Base-by-base conservation (phyloP, 2,329 filamentous ascomycete species). In the Oidium heveae region DNA sequence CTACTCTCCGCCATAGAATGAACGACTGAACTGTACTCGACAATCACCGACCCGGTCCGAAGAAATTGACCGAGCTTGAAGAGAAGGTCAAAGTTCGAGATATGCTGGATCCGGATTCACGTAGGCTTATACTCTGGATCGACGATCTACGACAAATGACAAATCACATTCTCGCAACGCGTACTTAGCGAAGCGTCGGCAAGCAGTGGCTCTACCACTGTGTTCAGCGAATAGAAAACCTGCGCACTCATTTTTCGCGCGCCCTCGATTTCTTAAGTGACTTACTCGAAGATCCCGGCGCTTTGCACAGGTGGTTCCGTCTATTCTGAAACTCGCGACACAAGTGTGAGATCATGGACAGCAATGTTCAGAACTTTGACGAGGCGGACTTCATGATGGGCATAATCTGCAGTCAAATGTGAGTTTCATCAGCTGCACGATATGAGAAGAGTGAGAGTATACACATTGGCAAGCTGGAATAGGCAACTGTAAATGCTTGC, bases 381-480 rank as follows among this genome's bases (percentile, higher is more conserved):
- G 34, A 36, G 34, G 15, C 34, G 34, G 34, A 15, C 34, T 36
- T 36, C 15, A 49, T 57, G 49, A 61, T 63, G 41, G 57, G 60
- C 20, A 52, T 59, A 12, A 59, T 61, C 46, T 55, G 22, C 18
- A 32, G 52, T 37, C 50, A 24, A 24, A 62, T 55, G 46, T 57
- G 61, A 51, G 55, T 61, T 52, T 60, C 54, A 24, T 24, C 32
- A 22, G 53, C 52, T 55, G 58, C 62, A 57, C 32, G 55, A 53
- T 16, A 22, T 55, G 37, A 56, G 22, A 57, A 56, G 56, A 53
- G 53, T 53, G 60, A 57, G 53, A 22, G 55, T 50, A 51, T 59
- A 51, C 46, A 64, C 56, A 59, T 54, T 53, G 58, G 58, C 10
- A 64, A 63, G 22, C n/a, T 8, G 16, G 44, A 47, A 24, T 47